These are phyloP conservation scores for Chrysosporium keratinophilum DNA, from an alignment of 2,329 filamentous ascomycete species.

Conservation along the genomic window DNA sequence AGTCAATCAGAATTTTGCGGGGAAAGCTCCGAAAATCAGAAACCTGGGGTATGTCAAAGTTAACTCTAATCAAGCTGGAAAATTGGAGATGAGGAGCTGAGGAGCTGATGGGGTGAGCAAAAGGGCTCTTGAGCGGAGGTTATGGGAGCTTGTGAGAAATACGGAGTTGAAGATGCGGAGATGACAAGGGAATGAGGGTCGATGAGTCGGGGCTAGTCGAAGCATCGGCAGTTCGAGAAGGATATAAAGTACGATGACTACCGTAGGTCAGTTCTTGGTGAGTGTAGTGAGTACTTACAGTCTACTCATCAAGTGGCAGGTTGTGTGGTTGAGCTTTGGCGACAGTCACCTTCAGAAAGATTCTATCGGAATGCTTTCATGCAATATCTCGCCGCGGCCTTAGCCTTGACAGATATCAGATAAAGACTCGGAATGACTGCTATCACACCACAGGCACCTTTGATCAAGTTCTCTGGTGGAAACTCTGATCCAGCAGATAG, in stretches of 20 bases:
- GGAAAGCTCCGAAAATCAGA: not conserved
- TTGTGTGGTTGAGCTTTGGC: no score
- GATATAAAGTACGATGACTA: conserved; percentile 1
- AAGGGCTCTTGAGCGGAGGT: not conserved
- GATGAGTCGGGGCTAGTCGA: not conserved
- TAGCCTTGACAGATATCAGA: no score
- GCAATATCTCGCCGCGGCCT: no score
- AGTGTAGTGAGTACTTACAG: conserved; percentile 1
- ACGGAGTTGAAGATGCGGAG: not conserved
- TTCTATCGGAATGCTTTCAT: no score
- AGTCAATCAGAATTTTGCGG: not conserved
- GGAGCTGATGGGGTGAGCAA: not conserved
- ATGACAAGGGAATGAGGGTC: no score
- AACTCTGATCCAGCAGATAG: no score
- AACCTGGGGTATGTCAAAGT: not conserved
- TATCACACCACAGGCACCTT: no score
- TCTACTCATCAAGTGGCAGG: not conserved
- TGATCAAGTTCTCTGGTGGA: no score
- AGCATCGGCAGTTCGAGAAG: not conserved
- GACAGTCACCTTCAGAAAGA: no score
- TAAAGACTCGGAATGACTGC: no score
- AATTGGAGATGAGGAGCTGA: not conserved
- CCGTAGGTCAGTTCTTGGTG: not conserved
- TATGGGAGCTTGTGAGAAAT: not conserved
- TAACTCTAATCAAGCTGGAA: not conserved